Percentiles rank a stretch among this genome's conserved stretches.
These are phyloP conservation scores for Colletotrichum sp. DNA, from an alignment of 2,329 filamentous ascomycete genomes.

Conservation along the genomic window DNA sequence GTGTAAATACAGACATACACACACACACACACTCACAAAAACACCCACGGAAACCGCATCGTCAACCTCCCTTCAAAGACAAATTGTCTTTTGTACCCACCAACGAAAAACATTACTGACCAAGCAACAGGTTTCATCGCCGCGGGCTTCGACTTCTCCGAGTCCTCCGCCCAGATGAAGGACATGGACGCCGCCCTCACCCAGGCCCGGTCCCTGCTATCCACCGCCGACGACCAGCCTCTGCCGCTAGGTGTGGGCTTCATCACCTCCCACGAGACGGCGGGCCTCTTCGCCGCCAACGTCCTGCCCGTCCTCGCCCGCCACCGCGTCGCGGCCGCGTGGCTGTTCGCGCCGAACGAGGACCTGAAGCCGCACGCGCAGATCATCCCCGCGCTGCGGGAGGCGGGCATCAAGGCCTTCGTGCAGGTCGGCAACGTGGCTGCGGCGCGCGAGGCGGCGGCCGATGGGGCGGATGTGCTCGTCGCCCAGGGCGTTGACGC, in stretches of 20 bases:
- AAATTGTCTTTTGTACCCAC: neutral
- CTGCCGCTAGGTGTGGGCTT: constrained; percentile 67
- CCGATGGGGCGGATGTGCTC: constrained; percentile 60
- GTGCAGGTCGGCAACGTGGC: constrained; percentile 66
- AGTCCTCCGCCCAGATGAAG: constrained; percentile 33
- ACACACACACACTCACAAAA: neutral
- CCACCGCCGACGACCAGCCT: constrained; percentile 14
- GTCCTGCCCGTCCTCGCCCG: constrained; percentile 54
- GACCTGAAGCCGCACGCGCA: constrained; percentile 39
- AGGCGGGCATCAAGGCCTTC: constrained; percentile 52
- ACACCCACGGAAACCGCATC: neutral
- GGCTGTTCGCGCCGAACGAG: constrained; percentile 68
- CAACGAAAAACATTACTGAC: neutral
- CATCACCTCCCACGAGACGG: constrained; percentile 56
- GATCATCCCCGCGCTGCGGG: constrained; percentile 41
- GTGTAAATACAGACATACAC: no score
- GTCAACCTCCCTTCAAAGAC: neutral
- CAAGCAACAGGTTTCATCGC: constrained; percentile 36
- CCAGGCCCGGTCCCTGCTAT: constrained; percentile 31
- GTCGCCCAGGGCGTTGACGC: constrained; percentile 70
- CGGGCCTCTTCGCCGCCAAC: constrained; percentile 43
- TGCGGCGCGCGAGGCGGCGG: constrained; percentile 54
- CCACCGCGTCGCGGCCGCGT: constrained; percentile 64
- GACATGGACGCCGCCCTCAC: constrained; percentile 36
- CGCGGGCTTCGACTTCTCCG: constrained; percentile 32